A percentile compares a stretch with the other conserved stretches of the same genome.
Evolutionary conservation across 139 green algal species (phyloP).

Genomic region (Micractinium conductrix): DNA sequence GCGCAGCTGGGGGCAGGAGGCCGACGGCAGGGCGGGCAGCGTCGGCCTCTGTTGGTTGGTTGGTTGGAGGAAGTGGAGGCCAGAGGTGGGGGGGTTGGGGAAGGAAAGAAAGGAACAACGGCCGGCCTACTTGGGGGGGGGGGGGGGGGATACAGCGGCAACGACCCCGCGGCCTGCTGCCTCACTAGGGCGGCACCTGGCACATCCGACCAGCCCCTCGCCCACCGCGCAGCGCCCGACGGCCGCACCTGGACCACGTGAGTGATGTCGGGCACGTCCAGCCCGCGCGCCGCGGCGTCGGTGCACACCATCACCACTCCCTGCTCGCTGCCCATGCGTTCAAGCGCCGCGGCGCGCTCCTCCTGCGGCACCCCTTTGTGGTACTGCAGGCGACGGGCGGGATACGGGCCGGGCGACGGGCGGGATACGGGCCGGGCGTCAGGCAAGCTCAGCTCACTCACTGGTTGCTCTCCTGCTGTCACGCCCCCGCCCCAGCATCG

Average conservation of each 20-base stretch:
- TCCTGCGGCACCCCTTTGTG: conserved; percentile 54
- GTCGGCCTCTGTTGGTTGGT: background rate
- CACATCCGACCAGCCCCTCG: background rate
- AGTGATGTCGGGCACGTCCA: conserved; percentile 86
- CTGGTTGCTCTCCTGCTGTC: too few relatives aligned
- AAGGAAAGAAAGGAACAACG: too few relatives aligned
- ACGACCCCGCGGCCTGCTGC: too few relatives aligned
- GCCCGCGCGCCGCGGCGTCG: conserved; percentile 87
- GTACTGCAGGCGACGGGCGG: too few relatives aligned
- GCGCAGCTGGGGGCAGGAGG: background rate
- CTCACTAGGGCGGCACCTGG: background rate
- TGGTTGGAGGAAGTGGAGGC: too few relatives aligned
- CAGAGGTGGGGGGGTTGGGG: background rate
- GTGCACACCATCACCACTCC: conserved; percentile 91
- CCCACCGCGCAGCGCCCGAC: background rate
- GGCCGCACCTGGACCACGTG: conserved; percentile 73
- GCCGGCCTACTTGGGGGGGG: too few relatives aligned
- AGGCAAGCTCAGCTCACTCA: too few relatives aligned
- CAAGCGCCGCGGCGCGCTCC: conserved; percentile 46
- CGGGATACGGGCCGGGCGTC: too few relatives aligned
- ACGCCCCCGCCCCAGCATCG: too few relatives aligned
- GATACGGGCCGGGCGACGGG: too few relatives aligned
- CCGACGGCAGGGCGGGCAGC: background rate
- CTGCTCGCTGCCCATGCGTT: conserved; percentile 25
- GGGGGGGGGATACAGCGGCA: background rate